Evolutionary conservation across 1,284 basidiomycete genomes (phyloP).

Genomic region (Phylloboletellus chloephorus): DNA sequence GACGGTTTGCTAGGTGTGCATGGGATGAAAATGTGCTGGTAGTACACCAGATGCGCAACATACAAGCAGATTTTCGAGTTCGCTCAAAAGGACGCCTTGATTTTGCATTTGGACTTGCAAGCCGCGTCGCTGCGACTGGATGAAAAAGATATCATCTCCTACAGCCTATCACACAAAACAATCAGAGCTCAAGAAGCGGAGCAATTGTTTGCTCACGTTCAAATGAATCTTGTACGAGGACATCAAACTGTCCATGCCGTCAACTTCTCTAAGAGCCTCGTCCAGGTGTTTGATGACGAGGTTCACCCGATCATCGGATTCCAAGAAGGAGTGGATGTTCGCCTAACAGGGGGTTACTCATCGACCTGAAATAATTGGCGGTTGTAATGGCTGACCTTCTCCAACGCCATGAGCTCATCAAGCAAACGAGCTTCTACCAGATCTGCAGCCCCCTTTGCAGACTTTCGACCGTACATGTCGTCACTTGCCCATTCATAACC

Average conservation of each 20-base stretch:
- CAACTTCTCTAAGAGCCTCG: slow-evolving; percentile 79
- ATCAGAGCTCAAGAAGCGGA: slow-evolving; percentile 4
- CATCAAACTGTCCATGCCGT: slow-evolving; percentile 80
- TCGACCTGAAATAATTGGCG: slow-evolving; percentile 5
- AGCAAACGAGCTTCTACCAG: slow-evolving; percentile 81
- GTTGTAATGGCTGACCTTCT: slow-evolving; percentile 58
- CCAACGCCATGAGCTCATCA: slow-evolving; percentile 85
- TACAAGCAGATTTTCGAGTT: slow-evolving; percentile 82
- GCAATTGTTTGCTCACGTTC: slow-evolving; percentile 54
- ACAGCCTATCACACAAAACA: slow-evolving; percentile 67
- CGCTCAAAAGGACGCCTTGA: slow-evolving; percentile 76
- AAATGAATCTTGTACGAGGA: slow-evolving; percentile 92
- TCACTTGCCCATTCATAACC: slow-evolving; percentile 93
- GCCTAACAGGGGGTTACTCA: slow-evolving; percentile 43
- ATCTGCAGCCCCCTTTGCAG: slow-evolving; percentile 72
- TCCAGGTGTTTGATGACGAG: slow-evolving; percentile 88
- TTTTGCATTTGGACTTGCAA: slow-evolving; percentile 98
- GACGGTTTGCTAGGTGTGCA: slow-evolving; percentile 73
- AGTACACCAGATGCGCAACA: slow-evolving; percentile 19
- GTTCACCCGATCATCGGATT: slow-evolving; percentile 83
- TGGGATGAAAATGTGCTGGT: slow-evolving; percentile 5
- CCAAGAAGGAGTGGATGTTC: slow-evolving; percentile 95
- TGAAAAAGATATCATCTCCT: slow-evolving; percentile 90
- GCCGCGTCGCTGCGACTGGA: slow-evolving; percentile 95
- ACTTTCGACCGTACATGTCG: slow-evolving; percentile 56